Evolutionary conservation across 2,329 filamentous ascomycete species (phyloP).

Genomic region (Phialophora chinensis): DNA sequence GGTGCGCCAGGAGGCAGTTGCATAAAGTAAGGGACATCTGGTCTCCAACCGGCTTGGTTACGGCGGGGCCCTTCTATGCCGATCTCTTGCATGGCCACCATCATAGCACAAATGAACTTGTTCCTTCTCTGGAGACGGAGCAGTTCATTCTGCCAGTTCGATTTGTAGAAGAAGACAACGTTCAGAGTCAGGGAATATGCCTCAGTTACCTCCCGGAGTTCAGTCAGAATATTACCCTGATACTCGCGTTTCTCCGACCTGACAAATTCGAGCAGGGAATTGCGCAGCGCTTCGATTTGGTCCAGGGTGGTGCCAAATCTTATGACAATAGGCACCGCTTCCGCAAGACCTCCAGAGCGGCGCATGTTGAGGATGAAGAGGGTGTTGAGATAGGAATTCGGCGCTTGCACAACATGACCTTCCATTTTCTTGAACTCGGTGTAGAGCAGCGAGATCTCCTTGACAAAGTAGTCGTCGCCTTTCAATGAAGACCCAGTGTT

Average conservation of each 20-base stretch:
- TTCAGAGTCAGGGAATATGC: constrained; percentile 87
- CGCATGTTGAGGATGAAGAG: constrained; percentile 96
- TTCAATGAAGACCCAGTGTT: constrained; percentile 78
- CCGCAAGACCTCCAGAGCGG: constrained; percentile 84
- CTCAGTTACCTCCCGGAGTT: constrained; percentile 78
- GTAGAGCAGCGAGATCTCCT: constrained; percentile 88
- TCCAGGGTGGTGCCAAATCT: constrained; percentile 85
- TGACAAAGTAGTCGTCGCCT: constrained; percentile 95
- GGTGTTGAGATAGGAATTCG: constrained; percentile 90
- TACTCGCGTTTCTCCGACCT: constrained; percentile 86
- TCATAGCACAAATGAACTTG: constrained; percentile 90
- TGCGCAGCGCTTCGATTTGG: constrained; percentile 81
- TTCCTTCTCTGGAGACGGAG: constrained; percentile 88
- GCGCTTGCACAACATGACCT: constrained; percentile 92
- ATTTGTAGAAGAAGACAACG: constrained; percentile 97
- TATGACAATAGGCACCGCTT: constrained; percentile 81
- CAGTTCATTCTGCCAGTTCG: constrained; percentile 93
- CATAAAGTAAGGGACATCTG: constrained; percentile 70
- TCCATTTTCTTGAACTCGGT: constrained; percentile 99
- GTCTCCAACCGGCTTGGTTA: constrained; percentile 71
- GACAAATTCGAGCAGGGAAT: constrained; percentile 82
- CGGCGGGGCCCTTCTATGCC: constrained; percentile 84
- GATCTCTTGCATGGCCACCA: constrained; percentile 80
- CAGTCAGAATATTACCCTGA: constrained; percentile 82
- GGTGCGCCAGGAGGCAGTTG: constrained; percentile 55